phyloP scores from a whole-genome alignment of 164 flowering plant genomes.

The Taxillus chinensis region DNA sequence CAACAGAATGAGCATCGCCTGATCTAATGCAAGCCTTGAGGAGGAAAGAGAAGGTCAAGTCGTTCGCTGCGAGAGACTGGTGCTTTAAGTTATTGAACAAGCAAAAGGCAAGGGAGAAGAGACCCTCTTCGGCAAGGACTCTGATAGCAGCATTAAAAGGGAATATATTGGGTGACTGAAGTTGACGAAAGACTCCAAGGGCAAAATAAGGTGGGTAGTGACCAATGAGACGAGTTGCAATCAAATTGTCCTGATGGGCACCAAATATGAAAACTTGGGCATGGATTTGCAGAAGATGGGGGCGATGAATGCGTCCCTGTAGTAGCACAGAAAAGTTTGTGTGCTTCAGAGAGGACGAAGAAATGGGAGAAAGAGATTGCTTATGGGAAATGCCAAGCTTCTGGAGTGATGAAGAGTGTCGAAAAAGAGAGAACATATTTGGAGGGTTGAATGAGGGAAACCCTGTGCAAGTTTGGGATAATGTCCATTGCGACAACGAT shows the following conservation, averaged over 20 bases:
- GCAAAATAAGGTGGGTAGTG: slow-evolving; percentile 38
- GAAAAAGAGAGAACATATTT: slow-evolving; percentile 6
- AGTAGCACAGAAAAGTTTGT: slow-evolving; percentile 27
- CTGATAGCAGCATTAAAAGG: slow-evolving; percentile 55
- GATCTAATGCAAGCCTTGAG: slow-evolving; percentile 39
- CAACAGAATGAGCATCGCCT: slow-evolving; percentile 4
- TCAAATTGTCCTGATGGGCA: slow-evolving; percentile 43
- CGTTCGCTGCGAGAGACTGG: slow-evolving; percentile 40
- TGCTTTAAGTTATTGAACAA: slow-evolving; percentile 23
- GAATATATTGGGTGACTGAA: slow-evolving; percentile 43
- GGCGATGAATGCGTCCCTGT: slow-evolving; percentile 29
- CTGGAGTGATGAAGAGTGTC: slow-evolving; percentile 4
- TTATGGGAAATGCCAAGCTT: slow-evolving; percentile 1
- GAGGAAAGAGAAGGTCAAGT: slow-evolving; percentile 47
- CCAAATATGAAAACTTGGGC: slow-evolving; percentile 30
- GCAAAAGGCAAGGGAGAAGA: slow-evolving; percentile 17
- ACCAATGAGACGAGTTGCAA: slow-evolving; percentile 58
- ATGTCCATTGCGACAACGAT: too few relatives aligned
- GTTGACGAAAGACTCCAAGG: slow-evolving; percentile 28
- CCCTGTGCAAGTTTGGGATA: too few relatives aligned
- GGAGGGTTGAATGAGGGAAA: not conserved
- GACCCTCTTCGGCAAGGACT: slow-evolving; percentile 31
- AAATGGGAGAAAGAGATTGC: slow-evolving; percentile 1
- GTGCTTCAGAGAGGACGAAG: not conserved
- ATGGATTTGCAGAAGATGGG: slow-evolving; percentile 55